Percentiles rank a stretch among this genome's conserved stretches.
Evolutionary conservation across 208 protist genomes (phyloP).

Genomic region (Crithidia bombi): DNA sequence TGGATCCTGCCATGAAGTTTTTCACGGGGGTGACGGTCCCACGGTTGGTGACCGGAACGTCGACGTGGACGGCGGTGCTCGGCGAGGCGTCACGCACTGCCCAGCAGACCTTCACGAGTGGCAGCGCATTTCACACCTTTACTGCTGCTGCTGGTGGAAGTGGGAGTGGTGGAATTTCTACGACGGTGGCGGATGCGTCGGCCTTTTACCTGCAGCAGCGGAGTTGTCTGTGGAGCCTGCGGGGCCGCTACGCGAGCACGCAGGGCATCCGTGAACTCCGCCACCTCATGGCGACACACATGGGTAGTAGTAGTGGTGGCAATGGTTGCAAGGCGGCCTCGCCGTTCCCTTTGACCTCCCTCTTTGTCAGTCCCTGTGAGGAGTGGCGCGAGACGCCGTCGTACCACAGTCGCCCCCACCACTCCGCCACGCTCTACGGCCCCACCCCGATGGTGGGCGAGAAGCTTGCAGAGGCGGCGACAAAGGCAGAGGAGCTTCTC

Average conservation of each 20-base stretch:
- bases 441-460: conserved; percentile 46
- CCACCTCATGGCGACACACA: conserved; percentile 35
- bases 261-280: conserved; percentile 63
- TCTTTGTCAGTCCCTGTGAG: conserved; percentile 42
- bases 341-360: conserved; percentile 46
- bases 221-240: conserved; percentile 65
- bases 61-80: conserved; percentile 42
- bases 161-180: no score
- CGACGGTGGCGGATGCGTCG: conserved; percentile 2
- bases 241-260: conserved; percentile 35
- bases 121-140: conserved; percentile 8
- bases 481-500: conserved; percentile 54
- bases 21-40: conserved; percentile 57
- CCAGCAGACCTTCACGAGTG: conserved; percentile 26
- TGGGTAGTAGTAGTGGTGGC: not conserved
- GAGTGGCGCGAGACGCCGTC: conserved; percentile 24
- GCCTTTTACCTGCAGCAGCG: conserved; percentile 34
- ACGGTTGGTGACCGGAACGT: conserved; percentile 4
- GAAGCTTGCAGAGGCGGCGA: conserved; percentile 36
- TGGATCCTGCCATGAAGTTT: conserved; percentile 78
- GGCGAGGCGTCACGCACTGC: conserved; percentile 41
- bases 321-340: not conserved
- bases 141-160: no score
- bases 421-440: conserved; percentile 58
- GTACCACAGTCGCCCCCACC: conserved; percentile 20